phyloP scores from a whole-genome alignment of 805 yeast species.

The Candida ponderosae region DNA sequence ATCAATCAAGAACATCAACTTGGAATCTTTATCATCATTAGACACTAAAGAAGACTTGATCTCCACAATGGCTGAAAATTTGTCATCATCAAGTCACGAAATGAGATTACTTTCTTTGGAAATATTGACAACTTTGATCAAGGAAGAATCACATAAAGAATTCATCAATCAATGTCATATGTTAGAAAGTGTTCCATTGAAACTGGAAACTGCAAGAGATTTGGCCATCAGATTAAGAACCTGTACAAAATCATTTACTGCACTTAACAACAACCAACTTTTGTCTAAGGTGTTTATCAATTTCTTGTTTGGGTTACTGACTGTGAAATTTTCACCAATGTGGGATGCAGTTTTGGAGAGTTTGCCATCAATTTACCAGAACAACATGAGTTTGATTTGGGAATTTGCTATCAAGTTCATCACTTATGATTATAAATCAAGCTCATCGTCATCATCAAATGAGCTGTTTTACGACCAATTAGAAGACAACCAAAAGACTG shows the following conservation, averaged over 20 bases:
- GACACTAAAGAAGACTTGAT: conserved; percentile 9
- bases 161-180: conserved; percentile 42
- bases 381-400: conserved; percentile 48
- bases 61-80: conserved; percentile 24
- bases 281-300: conserved; percentile 30
- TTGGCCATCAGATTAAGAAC: conserved; percentile 60
- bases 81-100: conserved; percentile 41
- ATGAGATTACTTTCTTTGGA: conserved; percentile 42
- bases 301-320: conserved; percentile 60
- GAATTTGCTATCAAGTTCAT: conserved; percentile 32
- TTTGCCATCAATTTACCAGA: conserved; percentile 37
- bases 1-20: no score
- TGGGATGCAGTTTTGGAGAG: conserved; percentile 73
- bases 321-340: conserved; percentile 73
- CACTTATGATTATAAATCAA: conserved; percentile 5
- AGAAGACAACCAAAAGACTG: conserved; percentile 2
- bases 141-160: conserved; percentile 20
- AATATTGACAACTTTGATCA: conserved; percentile 25
- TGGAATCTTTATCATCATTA: no score
- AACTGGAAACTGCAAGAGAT: conserved; percentile 66
- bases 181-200: conserved; percentile 68
- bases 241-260: conserved; percentile 36
- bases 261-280: conserved; percentile 17
- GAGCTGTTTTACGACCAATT: conserved; percentile 8
- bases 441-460: conserved; percentile 2